phyloP scores from a whole-genome alignment of 2,329 filamentous ascomycete species.

The Tolypocladium pustulatum region DNA sequence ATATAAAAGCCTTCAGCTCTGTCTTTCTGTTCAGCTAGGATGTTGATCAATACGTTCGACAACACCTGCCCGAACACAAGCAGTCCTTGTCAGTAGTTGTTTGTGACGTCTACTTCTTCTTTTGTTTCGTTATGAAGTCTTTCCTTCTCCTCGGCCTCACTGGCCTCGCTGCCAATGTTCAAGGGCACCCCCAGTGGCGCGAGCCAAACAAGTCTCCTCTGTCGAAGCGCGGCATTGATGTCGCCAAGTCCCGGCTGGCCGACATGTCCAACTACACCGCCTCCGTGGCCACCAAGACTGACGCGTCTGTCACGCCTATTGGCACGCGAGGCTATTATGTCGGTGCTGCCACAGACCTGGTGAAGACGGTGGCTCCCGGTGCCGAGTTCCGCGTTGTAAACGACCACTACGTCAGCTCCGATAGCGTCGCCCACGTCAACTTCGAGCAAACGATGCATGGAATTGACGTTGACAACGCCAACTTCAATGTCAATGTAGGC shows the following conservation, averaged over 20 bases:
- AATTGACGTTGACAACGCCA: slow-evolving; percentile 49
- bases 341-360: slow-evolving; percentile 31
- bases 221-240: slow-evolving; percentile 19
- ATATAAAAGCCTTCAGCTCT: no score
- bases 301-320: slow-evolving; percentile 10
- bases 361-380: slow-evolving; percentile 25
- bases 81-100: no score
- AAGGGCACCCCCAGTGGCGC: slow-evolving; percentile 20
- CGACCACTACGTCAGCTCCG: slow-evolving; percentile 43
- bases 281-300: slow-evolving; percentile 8
- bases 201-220: slow-evolving; percentile 12
- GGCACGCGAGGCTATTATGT: slow-evolving; percentile 25
- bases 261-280: slow-evolving; percentile 18
- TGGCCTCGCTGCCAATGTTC: slow-evolving; percentile 18
- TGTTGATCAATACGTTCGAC: no score
- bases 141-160: slow-evolving; percentile 21
- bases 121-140: slow-evolving; percentile 22
- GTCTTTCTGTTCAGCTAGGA: no score
- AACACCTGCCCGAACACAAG: no score
- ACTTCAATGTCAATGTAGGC: slow-evolving; percentile 50
- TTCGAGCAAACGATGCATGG: slow-evolving; percentile 49
- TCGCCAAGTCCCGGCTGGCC: slow-evolving; percentile 21
- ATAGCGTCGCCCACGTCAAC: slow-evolving; percentile 46
- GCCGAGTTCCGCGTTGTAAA: slow-evolving; percentile 37
- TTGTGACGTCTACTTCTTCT: not conserved